Base-by-base conservation (phyloP, 352 stramenopile species). In the Globisporangium okanoganense region DNA sequence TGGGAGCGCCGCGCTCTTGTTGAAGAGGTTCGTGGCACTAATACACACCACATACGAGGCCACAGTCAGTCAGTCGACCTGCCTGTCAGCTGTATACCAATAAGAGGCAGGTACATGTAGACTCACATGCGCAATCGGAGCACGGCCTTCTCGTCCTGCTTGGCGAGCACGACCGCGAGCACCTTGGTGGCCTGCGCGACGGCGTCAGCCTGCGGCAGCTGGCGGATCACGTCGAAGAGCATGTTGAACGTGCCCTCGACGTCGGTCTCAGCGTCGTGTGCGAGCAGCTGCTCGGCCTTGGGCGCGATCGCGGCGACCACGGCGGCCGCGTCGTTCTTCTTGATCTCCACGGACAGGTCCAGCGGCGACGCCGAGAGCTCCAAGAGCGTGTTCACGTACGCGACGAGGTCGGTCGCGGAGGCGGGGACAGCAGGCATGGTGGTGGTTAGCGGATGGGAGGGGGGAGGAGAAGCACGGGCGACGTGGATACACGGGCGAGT, bases 341-440 rank as follows among this genome's bases (percentile, higher is more conserved):
- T 87, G 48, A 88, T 81, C 48, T 88, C 76, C 9, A 10, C 58
- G 3, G 78, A 61, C 5, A 91, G 51, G 48, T 93, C 83, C 40
- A 82, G 62, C 41, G 59, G 40, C 6, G 16, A 58, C 18, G 58
- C 58, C 6, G 67, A 64, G 57, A 76, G 61, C 49, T 78, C 76
- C 38, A 92, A 70, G 50, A 95, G 81, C 72, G 84, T 89, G 71
- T 87, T 87, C 61, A 91, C 83, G 64, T 91, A 92, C 56, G 80
- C 58, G 60, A 89, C 71, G 62, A 95, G 76, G 58, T 93, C 75
- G 56, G 79, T 71, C 51, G 77, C 74, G 48, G 58, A 62, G 25
- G 56, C 61, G 27, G 58, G 24, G 16, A 64, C 22, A 6, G 56
- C 20, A 20, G 48, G 36, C 58, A 64, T 64, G 5, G 5, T 64